Evolutionary conservation across 2,329 filamentous ascomycete genomes (phyloP).

Genomic region (Byssoonygena ceratinophila): DNA sequence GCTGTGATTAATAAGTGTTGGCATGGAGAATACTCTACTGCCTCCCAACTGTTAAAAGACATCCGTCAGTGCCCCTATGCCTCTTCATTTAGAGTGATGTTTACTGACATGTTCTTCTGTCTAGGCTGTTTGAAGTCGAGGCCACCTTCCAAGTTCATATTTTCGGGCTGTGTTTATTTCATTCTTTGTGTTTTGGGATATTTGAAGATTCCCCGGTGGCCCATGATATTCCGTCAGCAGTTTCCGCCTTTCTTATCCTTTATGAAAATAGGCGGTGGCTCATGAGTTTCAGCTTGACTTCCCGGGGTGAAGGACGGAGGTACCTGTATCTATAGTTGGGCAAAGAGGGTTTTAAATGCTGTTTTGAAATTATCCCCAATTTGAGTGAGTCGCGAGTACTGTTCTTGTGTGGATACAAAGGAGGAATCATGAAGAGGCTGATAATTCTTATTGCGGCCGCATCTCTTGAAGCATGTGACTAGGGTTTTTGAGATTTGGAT

Average conservation of each 20-base stretch:
- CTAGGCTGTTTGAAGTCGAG: constrained; percentile 2
- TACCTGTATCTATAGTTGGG: no score
- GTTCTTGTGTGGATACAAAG: no score
- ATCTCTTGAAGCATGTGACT: no score
- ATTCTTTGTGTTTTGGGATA: constrained; percentile 5
- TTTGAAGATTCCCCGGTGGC: constrained; percentile 4
- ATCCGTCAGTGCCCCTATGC: not conserved
- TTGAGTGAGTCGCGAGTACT: no score
- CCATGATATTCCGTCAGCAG: not conserved
- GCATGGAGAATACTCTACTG: constrained; percentile 11
- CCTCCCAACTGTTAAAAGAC: not conserved
- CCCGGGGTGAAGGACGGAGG: no score
- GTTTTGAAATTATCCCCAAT: no score
- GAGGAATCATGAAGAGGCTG: no score
- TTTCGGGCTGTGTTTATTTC: constrained; percentile 8
- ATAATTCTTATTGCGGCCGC: no score
- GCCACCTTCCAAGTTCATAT: constrained; percentile 1
- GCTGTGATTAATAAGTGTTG: constrained; percentile 10
- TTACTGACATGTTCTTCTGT: constrained; percentile 5
- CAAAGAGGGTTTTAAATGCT: no score
- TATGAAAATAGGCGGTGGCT: not conserved
- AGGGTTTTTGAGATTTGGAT: no score
- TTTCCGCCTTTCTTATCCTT: constrained; percentile 1
- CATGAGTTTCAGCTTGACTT: not conserved
- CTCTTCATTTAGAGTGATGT: not conserved